Conservation (phyloP, 495 filamentous ascomycete species). For the Podospora pseudoanserina region DNA sequence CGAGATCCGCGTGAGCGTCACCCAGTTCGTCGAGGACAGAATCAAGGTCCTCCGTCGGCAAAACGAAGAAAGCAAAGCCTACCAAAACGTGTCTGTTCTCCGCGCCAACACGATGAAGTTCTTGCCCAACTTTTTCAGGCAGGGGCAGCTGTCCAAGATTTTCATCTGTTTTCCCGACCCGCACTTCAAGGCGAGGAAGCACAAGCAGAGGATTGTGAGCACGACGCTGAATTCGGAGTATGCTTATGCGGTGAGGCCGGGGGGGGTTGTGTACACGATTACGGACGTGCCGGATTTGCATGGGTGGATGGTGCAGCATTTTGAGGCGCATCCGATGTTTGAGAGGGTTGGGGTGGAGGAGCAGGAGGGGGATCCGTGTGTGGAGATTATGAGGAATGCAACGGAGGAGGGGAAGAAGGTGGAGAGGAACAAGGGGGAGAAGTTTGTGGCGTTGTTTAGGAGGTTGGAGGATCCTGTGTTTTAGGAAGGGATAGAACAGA, state of each 20-base stretch:
- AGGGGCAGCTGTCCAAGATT: conserved; percentile 73
- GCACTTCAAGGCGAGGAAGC: conserved; percentile 96
- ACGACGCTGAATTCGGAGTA: conserved; percentile 86
- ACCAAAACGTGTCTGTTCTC: conserved; percentile 81
- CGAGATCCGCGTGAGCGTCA: conserved; percentile 86
- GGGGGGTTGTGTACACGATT: conserved; percentile 88
- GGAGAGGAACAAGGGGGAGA: conserved; percentile 78
- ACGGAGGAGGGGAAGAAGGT: conserved; percentile 99
- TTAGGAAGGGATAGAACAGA: not conserved
- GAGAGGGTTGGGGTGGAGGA: conserved; percentile 62
- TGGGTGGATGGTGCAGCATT: conserved; percentile 85
- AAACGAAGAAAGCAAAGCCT: conserved; percentile 54
- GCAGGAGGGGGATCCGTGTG: conserved; percentile 68
- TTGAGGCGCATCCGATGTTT: conserved; percentile 67
- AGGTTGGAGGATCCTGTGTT: conserved; percentile 66
- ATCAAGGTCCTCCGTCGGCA: conserved; percentile 76
- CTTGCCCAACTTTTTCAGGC: conserved; percentile 88
- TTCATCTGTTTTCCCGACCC: conserved; percentile 99
- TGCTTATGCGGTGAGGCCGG: conserved; percentile 78
- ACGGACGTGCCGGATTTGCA: conserved; percentile 95
- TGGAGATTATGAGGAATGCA: conserved; percentile 73
- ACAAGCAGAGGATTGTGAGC: conserved; percentile 93
- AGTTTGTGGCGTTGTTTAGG: conserved; percentile 82
- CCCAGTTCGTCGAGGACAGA: conserved; percentile 81
- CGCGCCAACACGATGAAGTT: conserved; percentile 98